Evolutionary conservation across 2,329 filamentous ascomycete genomes (phyloP), one percentile per base, ranked within the genome.

Genomic region (Aaosphaeria arxii): DNA sequence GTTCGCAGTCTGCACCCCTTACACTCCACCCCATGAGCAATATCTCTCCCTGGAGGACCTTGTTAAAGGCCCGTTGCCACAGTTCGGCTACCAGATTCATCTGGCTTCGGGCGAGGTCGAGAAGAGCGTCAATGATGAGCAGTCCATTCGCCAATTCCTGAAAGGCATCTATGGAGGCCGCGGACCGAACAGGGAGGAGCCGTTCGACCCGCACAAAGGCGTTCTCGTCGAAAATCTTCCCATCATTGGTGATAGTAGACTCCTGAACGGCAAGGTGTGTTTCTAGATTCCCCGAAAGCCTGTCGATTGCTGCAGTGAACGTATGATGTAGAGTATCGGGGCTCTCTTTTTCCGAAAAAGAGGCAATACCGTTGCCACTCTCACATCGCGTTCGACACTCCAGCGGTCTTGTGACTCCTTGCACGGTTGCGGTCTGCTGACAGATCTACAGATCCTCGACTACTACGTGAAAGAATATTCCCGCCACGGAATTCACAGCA

Each of bases 31-130:
- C 0, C 57, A 60, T 50, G 74, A 67, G 46, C 69, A 65, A 24
- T 88, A 75, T 62, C 53, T 80, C 11, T 74, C 83, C 1, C 73
- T 86, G 2, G 80, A 86, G 59, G 71, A 80, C n/a, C 53, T 88
- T 30, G 81, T 87, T 40, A 74, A 75, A 40, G 73, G 56, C 62
- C 76, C 46, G 61, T 58, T 88, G 38, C 84, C 85, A 40, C 87
- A 88, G 61, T 92, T 95, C 64, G 78, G 73, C 11, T 99, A 99
- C 71, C 92, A 96, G 76, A 67, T 94, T 41, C 89, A 95, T 56
- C 81, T 96, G 44, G 80, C 78, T 1, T 84, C 85, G 17, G 82
- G 83, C 0, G 83, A 87, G 11, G 67, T 74, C 33, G 72, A 74
- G 52, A 66, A 66, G 51, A 57, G 48, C 32, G 60, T 74, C 51